Evolutionary conservation across 768 basidiomycete genomes (phyloP).

Genomic region (Tylopilus balloui): DNA sequence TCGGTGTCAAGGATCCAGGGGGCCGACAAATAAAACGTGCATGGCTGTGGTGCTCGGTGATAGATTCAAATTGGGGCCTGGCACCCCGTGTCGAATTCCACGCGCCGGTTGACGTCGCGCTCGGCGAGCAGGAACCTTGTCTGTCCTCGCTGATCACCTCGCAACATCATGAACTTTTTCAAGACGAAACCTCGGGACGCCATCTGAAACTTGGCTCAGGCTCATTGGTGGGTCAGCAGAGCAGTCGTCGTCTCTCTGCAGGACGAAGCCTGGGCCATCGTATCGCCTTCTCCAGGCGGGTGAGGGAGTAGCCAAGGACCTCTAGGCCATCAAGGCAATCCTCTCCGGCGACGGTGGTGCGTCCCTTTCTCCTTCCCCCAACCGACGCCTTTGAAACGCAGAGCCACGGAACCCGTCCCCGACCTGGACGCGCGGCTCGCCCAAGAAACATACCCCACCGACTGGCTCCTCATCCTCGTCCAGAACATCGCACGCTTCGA

Average conservation of each 20-base stretch:
- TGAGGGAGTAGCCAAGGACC: slow-evolving; percentile 85
- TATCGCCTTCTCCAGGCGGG: slow-evolving; percentile 53
- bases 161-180: slow-evolving; percentile 76
- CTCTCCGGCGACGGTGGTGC: slow-evolving; percentile 85
- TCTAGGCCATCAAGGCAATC: slow-evolving; percentile 85
- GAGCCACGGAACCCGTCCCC: slow-evolving; percentile 65
- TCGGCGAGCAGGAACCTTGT: no score
- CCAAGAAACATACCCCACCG: slow-evolving; percentile 91
- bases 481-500: slow-evolving; percentile 84
- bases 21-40: no score
- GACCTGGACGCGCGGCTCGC: slow-evolving; percentile 91
- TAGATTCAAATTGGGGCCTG: no score
- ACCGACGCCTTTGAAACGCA: slow-evolving; percentile 1
- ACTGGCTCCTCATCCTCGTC: slow-evolving; percentile 77
- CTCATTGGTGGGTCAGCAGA: slow-evolving; percentile 50
- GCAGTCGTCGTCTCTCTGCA: background rate
- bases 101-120: no score
- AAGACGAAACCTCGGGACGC: slow-evolving; percentile 83
- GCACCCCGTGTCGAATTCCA: no score
- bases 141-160: no score
- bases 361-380: slow-evolving; percentile 21
- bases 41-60: no score
- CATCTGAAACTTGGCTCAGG: slow-evolving; percentile 69
- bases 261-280: no score
- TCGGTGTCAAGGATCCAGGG: no score